Evolutionary conservation across 352 stramenopile genomes (phyloP).

Genomic region (Achlya hypogyna): DNA sequence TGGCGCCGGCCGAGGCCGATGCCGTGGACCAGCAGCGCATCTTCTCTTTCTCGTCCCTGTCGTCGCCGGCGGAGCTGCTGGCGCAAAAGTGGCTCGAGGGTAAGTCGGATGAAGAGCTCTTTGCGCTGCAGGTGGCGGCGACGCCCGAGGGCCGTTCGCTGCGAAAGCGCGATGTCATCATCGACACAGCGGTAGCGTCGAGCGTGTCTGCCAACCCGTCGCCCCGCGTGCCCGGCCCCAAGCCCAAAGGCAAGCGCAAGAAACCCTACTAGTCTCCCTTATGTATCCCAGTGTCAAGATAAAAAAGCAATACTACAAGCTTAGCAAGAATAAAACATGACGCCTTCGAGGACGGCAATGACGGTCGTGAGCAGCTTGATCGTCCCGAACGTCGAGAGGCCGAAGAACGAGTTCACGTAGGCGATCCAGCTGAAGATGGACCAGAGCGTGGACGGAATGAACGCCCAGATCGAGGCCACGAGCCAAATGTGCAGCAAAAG

Average conservation of each 20-base stretch:
- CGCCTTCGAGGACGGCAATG: conserved; percentile 2
- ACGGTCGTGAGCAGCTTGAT: not conserved
- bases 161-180: not conserved
- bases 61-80: conserved; percentile 45
- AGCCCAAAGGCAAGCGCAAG: not conserved
- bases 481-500: conserved; percentile 53
- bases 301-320: too few relatives aligned
- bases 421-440: conserved; percentile 32
- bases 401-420: not conserved
- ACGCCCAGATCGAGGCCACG: conserved; percentile 57
- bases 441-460: conserved; percentile 51
- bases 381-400: conserved; percentile 1
- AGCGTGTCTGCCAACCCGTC: not conserved
- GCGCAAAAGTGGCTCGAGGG: not conserved
- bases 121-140: not conserved
- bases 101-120: not conserved
- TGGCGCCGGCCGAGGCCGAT: conserved; percentile 41
- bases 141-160: not conserved
- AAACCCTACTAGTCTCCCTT: not conserved
- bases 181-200: conserved; percentile 27
- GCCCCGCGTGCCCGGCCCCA: too few relatives aligned
- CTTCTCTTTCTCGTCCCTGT: conserved; percentile 57
- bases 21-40: conserved; percentile 55
- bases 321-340: conserved; percentile 21
- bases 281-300: not conserved